Base-by-base conservation (phyloP, 208 protist genomes). In the Trypanosoma conorhini region DNA sequence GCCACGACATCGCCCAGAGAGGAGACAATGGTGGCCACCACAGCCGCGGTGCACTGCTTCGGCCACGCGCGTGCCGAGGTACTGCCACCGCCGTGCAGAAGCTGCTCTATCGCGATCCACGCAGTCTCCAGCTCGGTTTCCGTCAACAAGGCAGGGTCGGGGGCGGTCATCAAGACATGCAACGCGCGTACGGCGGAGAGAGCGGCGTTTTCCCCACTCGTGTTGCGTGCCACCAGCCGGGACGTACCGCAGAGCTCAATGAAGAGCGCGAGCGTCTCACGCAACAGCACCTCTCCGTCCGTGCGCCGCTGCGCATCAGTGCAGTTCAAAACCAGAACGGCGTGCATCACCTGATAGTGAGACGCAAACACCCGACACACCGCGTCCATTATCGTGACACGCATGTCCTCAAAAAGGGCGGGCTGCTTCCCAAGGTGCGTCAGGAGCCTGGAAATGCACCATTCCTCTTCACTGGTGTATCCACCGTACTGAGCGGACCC, bases 121-220 rank as follows among this genome's bases (percentile, higher is more conserved):
- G 83, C 81, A 5, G 79, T 38, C 57, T 79, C 63, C 21, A 59
- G 76, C 50, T 64, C 71, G 52, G 10, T 33, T 70, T 90, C 80
- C 31, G 80, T 75, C 22, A 93, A 62, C 17, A 94, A 62, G 3
- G 24, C n/a, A 19, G 8, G 10, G 21, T 62, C 38, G 13, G 22
- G 24, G 42, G 40, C 70, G 8, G 44, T 46, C 61, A 68, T 68
- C 33, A 76, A 56, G 0, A 72, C 69, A 70, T 89, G 83, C 38
- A 94, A 50, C 8, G 85, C 85, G 62, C 84, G 79, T 33, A 87
- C 79, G 13, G 88, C 85, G 31, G 79, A 74, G 21, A 89, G 55
- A 3, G 88, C 78, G 22, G 74, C 64, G 48, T 66, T 63, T 55
- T 91, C 88, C 44, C 85, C 85, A 26, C 54, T 73, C 1, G 81